Conservation (phyloP, 495 filamentous ascomycete genomes). For the Amphirosellinia nigrospora region DNA sequence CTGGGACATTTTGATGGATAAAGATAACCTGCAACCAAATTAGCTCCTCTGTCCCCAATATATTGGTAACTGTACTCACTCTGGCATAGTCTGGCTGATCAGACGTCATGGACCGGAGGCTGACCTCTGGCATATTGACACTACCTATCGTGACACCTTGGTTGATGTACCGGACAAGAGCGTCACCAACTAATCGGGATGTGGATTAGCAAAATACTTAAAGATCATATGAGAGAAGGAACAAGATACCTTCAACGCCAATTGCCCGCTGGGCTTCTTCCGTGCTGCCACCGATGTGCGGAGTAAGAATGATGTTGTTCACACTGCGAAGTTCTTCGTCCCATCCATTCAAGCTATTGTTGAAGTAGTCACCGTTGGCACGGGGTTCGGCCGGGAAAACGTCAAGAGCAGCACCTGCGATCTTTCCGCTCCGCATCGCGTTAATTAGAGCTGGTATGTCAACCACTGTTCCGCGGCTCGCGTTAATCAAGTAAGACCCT, state of each 20-base stretch:
- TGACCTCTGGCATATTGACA: constrained; percentile 96
- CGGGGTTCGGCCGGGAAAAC: constrained; percentile 94
- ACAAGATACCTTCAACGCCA: constrained; percentile 71
- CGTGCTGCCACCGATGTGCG: constrained; percentile 96
- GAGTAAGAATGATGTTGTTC: constrained; percentile 92
- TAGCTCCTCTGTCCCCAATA: constrained; percentile 23
- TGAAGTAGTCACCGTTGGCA: constrained; percentile 95
- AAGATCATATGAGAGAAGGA: not conserved
- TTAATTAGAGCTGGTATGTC: constrained; percentile 93
- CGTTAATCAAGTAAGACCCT: constrained; percentile 94
- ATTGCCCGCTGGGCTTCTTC: constrained; percentile 98
- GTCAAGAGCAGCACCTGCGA: constrained; percentile 94
- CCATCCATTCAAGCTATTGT: constrained; percentile 81
- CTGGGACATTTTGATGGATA: constrained; percentile 94
- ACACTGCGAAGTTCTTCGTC: constrained; percentile 82
- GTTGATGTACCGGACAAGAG: constrained; percentile 91
- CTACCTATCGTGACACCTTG: constrained; percentile 86
- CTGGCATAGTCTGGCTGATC: constrained; percentile 88
- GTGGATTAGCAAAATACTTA: constrained; percentile 8
- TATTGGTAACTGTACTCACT: constrained; percentile 49
- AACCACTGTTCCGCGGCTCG: constrained; percentile 89
- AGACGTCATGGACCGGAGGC: constrained; percentile 81
- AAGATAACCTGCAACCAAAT: constrained; percentile 70
- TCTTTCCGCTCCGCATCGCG: constrained; percentile 83
- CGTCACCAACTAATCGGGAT: constrained; percentile 67